These are phyloP conservation scores for Salix arbutifolia DNA, from an alignment of 345 rosid genomes.

Conservation along the genomic window DNA sequence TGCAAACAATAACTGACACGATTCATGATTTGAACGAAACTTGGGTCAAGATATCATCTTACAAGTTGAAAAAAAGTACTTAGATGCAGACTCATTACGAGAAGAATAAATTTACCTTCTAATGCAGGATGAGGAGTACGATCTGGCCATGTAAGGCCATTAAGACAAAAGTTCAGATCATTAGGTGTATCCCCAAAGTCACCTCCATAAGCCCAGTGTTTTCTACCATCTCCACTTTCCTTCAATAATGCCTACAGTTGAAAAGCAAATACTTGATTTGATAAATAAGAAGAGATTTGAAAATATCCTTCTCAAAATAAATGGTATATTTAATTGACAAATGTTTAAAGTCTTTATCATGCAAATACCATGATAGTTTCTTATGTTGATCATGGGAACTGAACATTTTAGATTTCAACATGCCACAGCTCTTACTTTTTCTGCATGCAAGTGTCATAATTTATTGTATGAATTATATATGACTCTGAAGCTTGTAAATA, in stretches of 20 bases:
- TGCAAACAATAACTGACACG: constrained; percentile 31
- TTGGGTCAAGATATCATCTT: constrained; percentile 1
- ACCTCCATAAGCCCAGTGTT: constrained; percentile 98
- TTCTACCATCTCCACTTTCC: constrained; percentile 55
- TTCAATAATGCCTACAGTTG: constrained; percentile 65
- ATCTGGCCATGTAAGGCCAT: constrained; percentile 93
- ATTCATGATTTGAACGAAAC: constrained; percentile 19
- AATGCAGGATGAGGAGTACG: constrained; percentile 90
- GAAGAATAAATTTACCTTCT: constrained; percentile 51
- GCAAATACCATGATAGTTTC: too few relatives aligned
- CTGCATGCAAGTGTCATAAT: too few relatives aligned
- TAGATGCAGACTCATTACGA: neutral
- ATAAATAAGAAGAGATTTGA: neutral
- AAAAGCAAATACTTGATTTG: constrained; percentile 8
- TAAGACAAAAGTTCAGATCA: constrained; percentile 90
- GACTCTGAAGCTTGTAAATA: too few relatives aligned
- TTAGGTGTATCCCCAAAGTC: constrained; percentile 94
- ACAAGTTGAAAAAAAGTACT: neutral
- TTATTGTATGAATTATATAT: too few relatives aligned
- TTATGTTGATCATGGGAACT: too few relatives aligned
- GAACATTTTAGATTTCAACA: too few relatives aligned
- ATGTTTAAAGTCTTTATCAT: neutral
- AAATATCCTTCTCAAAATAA: neutral
- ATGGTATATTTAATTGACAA: neutral
- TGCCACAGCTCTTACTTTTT: too few relatives aligned